These are phyloP conservation scores for Nidula niveotomentosa DNA, from an alignment of 1,284 basidiomycete genomes.

Conservation along the genomic window DNA sequence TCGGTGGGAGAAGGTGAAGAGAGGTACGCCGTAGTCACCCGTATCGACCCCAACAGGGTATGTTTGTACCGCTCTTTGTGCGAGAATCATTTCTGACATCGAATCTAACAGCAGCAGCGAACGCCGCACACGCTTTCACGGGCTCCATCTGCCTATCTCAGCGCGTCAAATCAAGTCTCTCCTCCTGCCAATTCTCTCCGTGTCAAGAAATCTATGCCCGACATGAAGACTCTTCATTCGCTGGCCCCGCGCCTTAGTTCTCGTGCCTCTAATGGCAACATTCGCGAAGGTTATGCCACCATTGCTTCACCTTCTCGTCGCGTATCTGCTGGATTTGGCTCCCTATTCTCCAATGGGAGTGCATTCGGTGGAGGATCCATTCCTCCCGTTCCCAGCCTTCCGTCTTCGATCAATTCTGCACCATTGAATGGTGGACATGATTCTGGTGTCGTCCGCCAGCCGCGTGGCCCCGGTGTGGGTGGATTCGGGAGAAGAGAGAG, in stretches of 20 bases:
- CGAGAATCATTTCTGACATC: no score
- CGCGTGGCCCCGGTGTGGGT: slow-evolving; percentile 71
- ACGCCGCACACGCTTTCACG: slow-evolving; percentile 67
- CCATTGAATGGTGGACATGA: slow-evolving; percentile 44
- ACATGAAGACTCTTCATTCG: slow-evolving; percentile 82
- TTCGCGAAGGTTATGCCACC: slow-evolving; percentile 88
- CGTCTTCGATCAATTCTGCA: slow-evolving; percentile 48
- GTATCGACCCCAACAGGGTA: slow-evolving; percentile 77
- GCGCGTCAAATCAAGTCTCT: slow-evolving; percentile 48
- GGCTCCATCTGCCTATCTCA: slow-evolving; percentile 71
- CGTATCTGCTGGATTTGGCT: slow-evolving; percentile 66
- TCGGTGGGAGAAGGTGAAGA: slow-evolving; percentile 93
- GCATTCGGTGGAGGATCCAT: slow-evolving; percentile 42
- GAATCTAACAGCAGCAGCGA: slow-evolving; percentile 26
- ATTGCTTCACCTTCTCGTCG: slow-evolving; percentile 81
- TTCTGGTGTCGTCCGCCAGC: slow-evolving; percentile 70
- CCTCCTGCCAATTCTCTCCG: slow-evolving; percentile 56
- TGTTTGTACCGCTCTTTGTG: slow-evolving; percentile 19
- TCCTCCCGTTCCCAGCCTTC: slow-evolving; percentile 78
- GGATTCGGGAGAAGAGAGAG: slow-evolving; percentile 72
- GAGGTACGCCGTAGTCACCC: slow-evolving; percentile 90
- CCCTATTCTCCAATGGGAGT: slow-evolving; percentile 58
- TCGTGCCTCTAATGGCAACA: slow-evolving; percentile 88
- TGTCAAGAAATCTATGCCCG: slow-evolving; percentile 96
- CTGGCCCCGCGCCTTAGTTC: slow-evolving; percentile 79